Evolutionary conservation across 2,329 filamentous ascomycete species (phyloP), one percentile per base, ranked within the genome.

Genomic region (Fusarium sterilihyphosum): DNA sequence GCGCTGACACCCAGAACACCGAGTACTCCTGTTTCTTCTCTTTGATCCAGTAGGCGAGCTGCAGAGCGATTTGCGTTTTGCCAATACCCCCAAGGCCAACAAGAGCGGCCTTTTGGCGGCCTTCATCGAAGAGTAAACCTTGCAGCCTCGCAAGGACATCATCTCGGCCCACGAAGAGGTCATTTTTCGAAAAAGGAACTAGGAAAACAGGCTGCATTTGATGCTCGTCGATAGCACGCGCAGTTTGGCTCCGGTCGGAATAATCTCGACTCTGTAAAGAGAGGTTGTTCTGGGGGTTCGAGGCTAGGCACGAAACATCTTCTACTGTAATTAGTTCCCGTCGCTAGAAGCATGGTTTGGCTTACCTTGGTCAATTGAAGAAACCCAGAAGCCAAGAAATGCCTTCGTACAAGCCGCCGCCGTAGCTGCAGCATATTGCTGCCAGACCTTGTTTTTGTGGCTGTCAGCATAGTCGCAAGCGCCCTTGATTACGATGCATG

Each of bases 31-130:
- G 13, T 22, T 43, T 43, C 0, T 10, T n/a, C 8, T n/a, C 9
- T 8, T n/a, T 43, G 0, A n/a, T 2, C 41, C 5, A 17, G 13
- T 10, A 43, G 4, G 41, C 22, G 22, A 43, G 2, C 22, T 43
- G 41, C 2, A 43, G 22, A 43, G 41, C 22, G 6, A 43, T 17
- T 14, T 43, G 41, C 2, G 22, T 43, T 43, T 43, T 43, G 2
- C 41, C 14, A 10, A 43, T n/a, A 10, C 40, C 40, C 4, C 22
- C 14, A 16, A 43, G 40, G 3, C 40, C 22, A 2, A 43, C 22
- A 0, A 44, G 14, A 11, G 41, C 41, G 22, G 7, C 14, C 5
- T 44, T 44, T 6, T 7, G 8, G 0, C 3, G 1, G 0, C n/a
- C 8, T 24, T 10, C 1, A 0, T 17, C 1, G 2, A 43, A 43